Evolutionary conservation across 805 yeast genomes (phyloP), one percentile per base, ranked within the genome.

Genomic region (Suhomyces sp.): DNA sequence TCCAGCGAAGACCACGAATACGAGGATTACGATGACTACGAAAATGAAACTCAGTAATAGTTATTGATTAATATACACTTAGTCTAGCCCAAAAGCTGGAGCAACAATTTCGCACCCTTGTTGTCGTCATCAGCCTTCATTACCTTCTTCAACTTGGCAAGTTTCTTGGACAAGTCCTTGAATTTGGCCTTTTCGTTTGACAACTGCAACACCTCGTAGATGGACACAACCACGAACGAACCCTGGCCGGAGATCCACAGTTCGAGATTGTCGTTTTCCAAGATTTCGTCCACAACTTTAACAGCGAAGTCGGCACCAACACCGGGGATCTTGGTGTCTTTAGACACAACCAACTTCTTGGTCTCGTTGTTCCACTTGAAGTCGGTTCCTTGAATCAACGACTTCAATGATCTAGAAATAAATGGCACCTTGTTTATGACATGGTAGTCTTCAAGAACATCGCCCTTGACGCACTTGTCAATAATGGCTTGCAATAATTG

Each of bases 371-470:
- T 82, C 62, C 78, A 80, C 62, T 85, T 84, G 87, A 90, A 89
- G 64, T 84, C 89, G 61, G 92, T 92, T 55, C 92, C 93, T 69
- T 88, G 96, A 57, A 90, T 86, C 60, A 90, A 73, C 0, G 89
- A 74, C 67, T 89, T 86, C 57, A 90, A 70, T 48, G 87, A 74
- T 74, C 97, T 83, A 2, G 89, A 78, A 24, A 88, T 79, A 66
- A 85, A 87, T 48, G 94, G 87, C 25, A 71, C 71, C 63, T 81
- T 82, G 59, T 80, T 83, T 58, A 87, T 76, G 52, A 89, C 78
- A 65, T 87, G 96, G 49, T 71, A 79, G 57, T 83, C 89, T 45
- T 80, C 86, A 19, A 77, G 66, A 17, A 89, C 78, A 53, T 88
- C 89, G 43, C 90, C 90, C 56, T 80, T 79, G 60, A 85, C 65